Base-by-base conservation (phyloP, 2,329 filamentous ascomycete species). In the Exophiala alcalophila region DNA sequence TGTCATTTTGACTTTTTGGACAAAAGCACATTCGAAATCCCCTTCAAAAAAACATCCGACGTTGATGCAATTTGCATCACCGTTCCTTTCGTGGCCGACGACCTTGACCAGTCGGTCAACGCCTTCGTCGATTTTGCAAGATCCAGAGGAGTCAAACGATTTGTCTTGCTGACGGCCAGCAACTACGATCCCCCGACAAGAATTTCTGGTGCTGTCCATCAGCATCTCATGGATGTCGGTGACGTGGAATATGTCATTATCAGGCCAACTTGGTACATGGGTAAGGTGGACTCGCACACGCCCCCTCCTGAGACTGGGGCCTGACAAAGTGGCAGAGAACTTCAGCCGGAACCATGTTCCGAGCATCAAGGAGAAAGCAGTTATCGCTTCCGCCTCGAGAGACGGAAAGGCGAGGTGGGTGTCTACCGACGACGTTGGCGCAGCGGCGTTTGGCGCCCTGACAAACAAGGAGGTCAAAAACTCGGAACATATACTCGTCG, bases 261-360 rank as follows among this genome's bases (percentile, higher is more conserved):
- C 49, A 54, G 69, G 44, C 69, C 71, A 4, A 69, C 65, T n/a
- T 76, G 71, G 69, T 75, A 76, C 43, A 70, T 70, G 59, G 61
- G 68, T 69, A 29, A 14, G 26, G 36, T 32, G 12, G 4, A 35
- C 26, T 25, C 7, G n/a, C n/a, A n/a, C n/a, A n/a, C n/a, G n/a
- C n/a, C 23, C 23, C n/a, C 23, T 25, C 23, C 23, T 25, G n/a
- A n/a, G n/a, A n/a, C n/a, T n/a, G n/a, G n/a, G n/a, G n/a, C n/a
- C n/a, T n/a, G n/a, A n/a, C n/a, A n/a, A n/a, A 25, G n/a, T n/a
- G 23, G 35, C 12, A 72, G 70, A 75, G 50, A 74, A 74, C 53
- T 67, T 74, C 42, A 58, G 59, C 1, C 60, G 66, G 39, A 49
- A 60, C 21, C 59, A 62, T 44, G 30, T 49, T 2, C 20, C 27